Conservation (phyloP, 495 filamentous ascomycete genomes). For the Achaetomiella virescens region DNA sequence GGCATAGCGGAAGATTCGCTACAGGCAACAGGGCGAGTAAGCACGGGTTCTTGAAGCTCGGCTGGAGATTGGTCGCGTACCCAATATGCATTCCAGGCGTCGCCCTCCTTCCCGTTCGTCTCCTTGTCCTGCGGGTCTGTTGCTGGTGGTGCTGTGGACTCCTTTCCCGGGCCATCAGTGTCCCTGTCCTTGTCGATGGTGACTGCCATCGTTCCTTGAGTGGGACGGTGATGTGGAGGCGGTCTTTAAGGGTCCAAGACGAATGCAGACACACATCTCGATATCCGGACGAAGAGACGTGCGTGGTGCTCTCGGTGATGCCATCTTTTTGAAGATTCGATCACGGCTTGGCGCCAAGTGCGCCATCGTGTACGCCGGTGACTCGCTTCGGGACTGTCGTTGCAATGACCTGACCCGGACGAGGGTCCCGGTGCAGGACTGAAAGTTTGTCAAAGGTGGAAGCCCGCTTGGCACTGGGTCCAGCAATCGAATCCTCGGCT, state of each 20-base stretch:
- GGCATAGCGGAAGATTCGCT: constrained; percentile 23
- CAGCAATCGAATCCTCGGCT: too few species aligned
- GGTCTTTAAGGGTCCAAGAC: background rate
- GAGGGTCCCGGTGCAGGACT: too few species aligned
- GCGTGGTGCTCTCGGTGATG: background rate
- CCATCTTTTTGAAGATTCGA: background rate
- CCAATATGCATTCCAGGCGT: constrained; percentile 12
- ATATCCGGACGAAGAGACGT: background rate
- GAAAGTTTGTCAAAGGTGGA: too few species aligned
- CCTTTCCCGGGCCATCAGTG: background rate
- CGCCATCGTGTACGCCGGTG: background rate
- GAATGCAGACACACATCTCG: background rate
- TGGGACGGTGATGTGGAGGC: background rate
- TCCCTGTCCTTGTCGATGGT: background rate
- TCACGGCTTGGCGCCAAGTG: constrained; percentile 8
- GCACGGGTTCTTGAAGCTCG: background rate
- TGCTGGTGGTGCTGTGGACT: background rate
- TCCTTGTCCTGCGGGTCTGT: background rate
- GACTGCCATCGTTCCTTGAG: background rate
- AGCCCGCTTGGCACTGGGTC: too few species aligned
- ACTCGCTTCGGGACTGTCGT: too few species aligned
- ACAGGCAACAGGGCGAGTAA: background rate
- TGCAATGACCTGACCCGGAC: background rate
- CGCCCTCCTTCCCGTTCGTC: background rate
- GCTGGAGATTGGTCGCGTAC: background rate